These are phyloP conservation scores for Crepidotus variabilis DNA, from an alignment of 768 basidiomycete genomes.

Conservation along the genomic window DNA sequence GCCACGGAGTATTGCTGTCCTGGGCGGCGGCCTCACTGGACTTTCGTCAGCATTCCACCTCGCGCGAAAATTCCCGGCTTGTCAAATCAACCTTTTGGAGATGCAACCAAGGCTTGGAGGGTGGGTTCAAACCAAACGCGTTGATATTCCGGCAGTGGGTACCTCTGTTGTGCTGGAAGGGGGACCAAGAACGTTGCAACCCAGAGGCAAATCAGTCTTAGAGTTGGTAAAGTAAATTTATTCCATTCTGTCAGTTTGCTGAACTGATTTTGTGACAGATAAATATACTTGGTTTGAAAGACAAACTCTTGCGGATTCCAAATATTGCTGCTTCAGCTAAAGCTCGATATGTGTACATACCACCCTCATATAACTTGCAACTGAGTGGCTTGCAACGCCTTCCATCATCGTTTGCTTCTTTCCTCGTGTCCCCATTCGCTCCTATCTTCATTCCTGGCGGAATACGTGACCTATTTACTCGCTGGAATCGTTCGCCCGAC, in stretches of 20 bases:
- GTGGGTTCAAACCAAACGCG: conserved; percentile 72
- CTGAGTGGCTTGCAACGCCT: conserved; percentile 48
- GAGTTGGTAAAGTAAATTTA: conserved; percentile 59
- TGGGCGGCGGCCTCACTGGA: conserved; percentile 82
- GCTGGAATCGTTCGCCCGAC: conserved; percentile 33
- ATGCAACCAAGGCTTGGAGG: conserved; percentile 66
- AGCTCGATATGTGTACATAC: conserved; percentile 69
- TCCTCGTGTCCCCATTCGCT: conserved; percentile 37
- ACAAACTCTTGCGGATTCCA: conserved; percentile 63
- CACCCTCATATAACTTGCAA: conserved; percentile 22
- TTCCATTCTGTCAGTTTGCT: neutral
- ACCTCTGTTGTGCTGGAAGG: conserved; percentile 65
- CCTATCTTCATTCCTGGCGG: conserved; percentile 48
- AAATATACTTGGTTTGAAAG: conserved; percentile 61
- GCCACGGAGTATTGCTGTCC: conserved; percentile 49
- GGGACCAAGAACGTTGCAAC: conserved; percentile 85
- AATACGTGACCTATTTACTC: conserved; percentile 55
- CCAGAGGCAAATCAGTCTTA: conserved; percentile 67
- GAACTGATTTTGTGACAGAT: conserved; percentile 46
- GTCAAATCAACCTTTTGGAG: conserved; percentile 69
- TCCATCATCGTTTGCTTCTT: conserved; percentile 36
- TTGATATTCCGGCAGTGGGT: conserved; percentile 30
- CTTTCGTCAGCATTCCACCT: conserved; percentile 81
- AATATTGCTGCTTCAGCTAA: conserved; percentile 68
- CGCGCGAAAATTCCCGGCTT: conserved; percentile 55